Conservation (phyloP, 2,329 filamentous ascomycete species). For the Fusarium sp. region DNA sequence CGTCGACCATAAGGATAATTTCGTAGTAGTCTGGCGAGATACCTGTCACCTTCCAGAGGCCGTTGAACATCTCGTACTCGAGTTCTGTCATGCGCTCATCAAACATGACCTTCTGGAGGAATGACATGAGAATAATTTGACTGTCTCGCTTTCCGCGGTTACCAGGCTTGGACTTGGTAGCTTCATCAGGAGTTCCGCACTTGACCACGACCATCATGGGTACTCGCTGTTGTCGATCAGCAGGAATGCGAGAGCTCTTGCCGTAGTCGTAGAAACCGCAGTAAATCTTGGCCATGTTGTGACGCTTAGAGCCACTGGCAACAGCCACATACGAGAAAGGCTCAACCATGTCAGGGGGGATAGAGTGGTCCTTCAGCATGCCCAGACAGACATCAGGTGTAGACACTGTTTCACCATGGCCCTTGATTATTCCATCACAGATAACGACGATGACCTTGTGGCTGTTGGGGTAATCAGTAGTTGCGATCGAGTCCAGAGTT, state of each 20-base stretch:
- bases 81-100: slow-evolving; percentile 99
- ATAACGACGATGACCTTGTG: slow-evolving; percentile 97
- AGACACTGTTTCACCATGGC: slow-evolving; percentile 85
- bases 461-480: slow-evolving; percentile 98
- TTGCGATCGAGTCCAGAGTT: slow-evolving; percentile 94
- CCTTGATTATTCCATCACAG: slow-evolving; percentile 98
- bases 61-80: slow-evolving; percentile 99
- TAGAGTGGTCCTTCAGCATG: slow-evolving; percentile 95
- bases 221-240: slow-evolving; percentile 93
- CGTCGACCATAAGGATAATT: slow-evolving; percentile 98
- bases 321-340: slow-evolving; percentile 97
- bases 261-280: slow-evolving; percentile 99
- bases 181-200: slow-evolving; percentile 91
- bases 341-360: slow-evolving; percentile 83
- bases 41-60: slow-evolving; percentile 97
- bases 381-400: slow-evolving; percentile 90
- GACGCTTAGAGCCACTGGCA: slow-evolving; percentile 92
- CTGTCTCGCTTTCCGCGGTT: slow-evolving; percentile 99
- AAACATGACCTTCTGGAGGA: slow-evolving; percentile 99
- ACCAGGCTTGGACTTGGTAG: slow-evolving; percentile 84
- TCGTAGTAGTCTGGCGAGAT: slow-evolving; percentile 99
- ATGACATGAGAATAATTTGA: slow-evolving; percentile 99
- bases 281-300: slow-evolving; percentile 99
- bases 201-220: slow-evolving; percentile 98
- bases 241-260: slow-evolving; percentile 78